Conservation (phyloP, 768 basidiomycete genomes). For the Auricularia cornea region DNA sequence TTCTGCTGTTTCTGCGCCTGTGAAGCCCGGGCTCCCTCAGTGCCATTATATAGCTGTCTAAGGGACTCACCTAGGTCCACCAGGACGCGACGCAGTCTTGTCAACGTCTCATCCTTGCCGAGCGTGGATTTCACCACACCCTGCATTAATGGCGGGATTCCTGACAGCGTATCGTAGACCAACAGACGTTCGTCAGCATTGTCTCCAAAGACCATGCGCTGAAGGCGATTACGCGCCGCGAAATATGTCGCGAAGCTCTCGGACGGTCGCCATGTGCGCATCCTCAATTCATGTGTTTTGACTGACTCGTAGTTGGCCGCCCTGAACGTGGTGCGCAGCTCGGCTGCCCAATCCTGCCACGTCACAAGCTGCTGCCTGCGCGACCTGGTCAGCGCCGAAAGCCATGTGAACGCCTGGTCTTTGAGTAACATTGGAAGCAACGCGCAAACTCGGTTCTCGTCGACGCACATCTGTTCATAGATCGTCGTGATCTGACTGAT, state of each 20-base stretch:
- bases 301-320: neutral
- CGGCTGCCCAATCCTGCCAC: neutral
- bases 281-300: neutral
- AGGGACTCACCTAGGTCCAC: too few species aligned
- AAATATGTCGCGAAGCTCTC: neutral
- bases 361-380: neutral
- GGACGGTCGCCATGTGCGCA: neutral
- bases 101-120: too few species aligned
- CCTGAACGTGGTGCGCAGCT: neutral
- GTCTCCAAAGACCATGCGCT: neutral
- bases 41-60: too few species aligned
- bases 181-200: neutral
- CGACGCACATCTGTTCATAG: neutral
- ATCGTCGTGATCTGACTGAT: neutral
- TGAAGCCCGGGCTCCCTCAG: too few species aligned
- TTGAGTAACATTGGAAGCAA: neutral
- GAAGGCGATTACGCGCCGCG: neutral
- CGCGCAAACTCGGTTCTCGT: neutral
- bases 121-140: too few species aligned
- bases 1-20: too few species aligned
- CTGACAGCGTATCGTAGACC: neutral
- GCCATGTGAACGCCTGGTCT: neutral
- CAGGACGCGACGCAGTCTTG: too few species aligned
- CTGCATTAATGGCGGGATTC: neutral
- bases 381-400: neutral